A percentile compares a stretch with the other conserved stretches of the same genome.
These are phyloP conservation scores for Melanomma pulvis-pyrius DNA, from an alignment of 495 filamentous ascomycete species.

Conservation along the genomic window DNA sequence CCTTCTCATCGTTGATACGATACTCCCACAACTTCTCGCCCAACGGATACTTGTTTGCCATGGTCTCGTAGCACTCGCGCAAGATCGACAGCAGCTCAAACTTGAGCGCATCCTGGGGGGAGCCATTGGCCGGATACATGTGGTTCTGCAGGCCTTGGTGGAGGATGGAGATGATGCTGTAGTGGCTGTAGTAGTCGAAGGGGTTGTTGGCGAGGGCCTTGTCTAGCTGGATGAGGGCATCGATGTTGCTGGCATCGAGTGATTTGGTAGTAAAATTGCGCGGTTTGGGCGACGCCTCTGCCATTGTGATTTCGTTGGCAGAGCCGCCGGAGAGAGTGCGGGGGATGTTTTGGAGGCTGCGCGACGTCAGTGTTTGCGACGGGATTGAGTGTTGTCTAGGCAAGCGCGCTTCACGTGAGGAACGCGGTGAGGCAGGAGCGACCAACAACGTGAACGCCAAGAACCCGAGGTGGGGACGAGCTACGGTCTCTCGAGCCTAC, in stretches of 20 bases:
- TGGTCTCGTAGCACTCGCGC: slow-evolving; percentile 63
- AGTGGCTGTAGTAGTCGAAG: slow-evolving; percentile 66
- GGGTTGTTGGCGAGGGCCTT: slow-evolving; percentile 61
- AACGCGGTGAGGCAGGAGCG: not conserved
- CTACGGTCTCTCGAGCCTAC: not conserved
- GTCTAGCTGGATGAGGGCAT: slow-evolving; percentile 57
- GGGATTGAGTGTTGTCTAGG: not conserved
- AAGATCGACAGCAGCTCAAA: slow-evolving; percentile 67
- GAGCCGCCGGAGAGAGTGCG: slow-evolving; percentile 58
- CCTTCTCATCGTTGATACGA: slow-evolving; percentile 66
- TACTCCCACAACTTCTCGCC: slow-evolving; percentile 67
- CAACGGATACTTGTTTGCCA: slow-evolving; percentile 68
- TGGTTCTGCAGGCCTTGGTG: slow-evolving; percentile 66
- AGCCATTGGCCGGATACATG: slow-evolving; percentile 50
- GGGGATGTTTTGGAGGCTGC: slow-evolving; percentile 54
- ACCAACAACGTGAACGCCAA: not conserved
- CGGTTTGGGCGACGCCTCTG: slow-evolving; percentile 52
- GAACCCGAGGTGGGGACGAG: not conserved
- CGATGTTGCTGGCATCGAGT: slow-evolving; percentile 58
- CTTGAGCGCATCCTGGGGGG: slow-evolving; percentile 45
- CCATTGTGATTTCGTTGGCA: slow-evolving; percentile 61
- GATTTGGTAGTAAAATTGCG: slow-evolving; percentile 56
- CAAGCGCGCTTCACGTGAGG: not conserved
- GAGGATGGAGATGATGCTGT: slow-evolving; percentile 64
- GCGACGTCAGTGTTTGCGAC: slow-evolving; percentile 39